Evolutionary conservation across 2,329 filamentous ascomycete genomes (phyloP).

Genomic region (Cladophialophora bantiana): DNA sequence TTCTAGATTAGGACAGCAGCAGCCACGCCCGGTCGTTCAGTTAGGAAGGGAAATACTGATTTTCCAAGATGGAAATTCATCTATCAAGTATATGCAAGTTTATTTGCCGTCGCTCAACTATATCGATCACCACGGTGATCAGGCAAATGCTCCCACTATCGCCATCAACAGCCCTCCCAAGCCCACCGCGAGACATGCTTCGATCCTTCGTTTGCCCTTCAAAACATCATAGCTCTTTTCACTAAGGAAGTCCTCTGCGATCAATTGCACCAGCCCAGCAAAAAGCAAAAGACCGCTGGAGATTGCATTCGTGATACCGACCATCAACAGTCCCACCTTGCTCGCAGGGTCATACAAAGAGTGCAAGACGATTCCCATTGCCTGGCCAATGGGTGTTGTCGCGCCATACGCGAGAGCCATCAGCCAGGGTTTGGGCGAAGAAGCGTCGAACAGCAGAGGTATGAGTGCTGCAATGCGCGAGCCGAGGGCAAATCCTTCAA

Average conservation of each 20-base stretch:
- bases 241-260: slow-evolving; percentile 82
- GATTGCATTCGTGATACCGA: slow-evolving; percentile 87
- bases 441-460: slow-evolving; percentile 67
- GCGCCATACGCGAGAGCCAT: slow-evolving; percentile 70
- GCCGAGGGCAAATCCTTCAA: slow-evolving; percentile 85
- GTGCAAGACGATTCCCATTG: slow-evolving; percentile 79
- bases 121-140: slow-evolving; percentile 7
- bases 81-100: neutral
- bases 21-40: no score
- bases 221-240: slow-evolving; percentile 69
- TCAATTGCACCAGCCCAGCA: slow-evolving; percentile 80
- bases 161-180: slow-evolving; percentile 69
- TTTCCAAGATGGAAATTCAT: neutral
- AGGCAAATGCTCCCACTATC: slow-evolving; percentile 71
- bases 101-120: neutral
- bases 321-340: slow-evolving; percentile 77
- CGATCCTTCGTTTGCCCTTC: slow-evolving; percentile 63
- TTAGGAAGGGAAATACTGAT: no score
- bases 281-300: slow-evolving; percentile 81
- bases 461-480: slow-evolving; percentile 83
- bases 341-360: slow-evolving; percentile 80
- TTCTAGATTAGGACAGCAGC: no score
- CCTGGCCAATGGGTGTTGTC: slow-evolving; percentile 83
- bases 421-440: slow-evolving; percentile 76
- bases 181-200: slow-evolving; percentile 69